phyloP scores from a whole-genome alignment of 306 rosid genomes.

The Cucurbita ficifolia region DNA sequence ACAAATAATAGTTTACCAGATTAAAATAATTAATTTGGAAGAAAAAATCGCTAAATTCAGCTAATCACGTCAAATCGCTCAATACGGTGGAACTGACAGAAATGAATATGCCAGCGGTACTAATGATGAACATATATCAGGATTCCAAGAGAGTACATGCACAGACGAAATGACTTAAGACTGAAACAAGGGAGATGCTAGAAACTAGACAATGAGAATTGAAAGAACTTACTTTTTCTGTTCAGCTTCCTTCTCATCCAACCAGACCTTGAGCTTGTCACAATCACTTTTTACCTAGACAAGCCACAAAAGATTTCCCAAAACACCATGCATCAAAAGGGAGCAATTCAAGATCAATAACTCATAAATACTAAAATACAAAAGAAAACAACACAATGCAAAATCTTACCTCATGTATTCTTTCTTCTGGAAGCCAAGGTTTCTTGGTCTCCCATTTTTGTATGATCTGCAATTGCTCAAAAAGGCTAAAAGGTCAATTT shows the following conservation, averaged over 20 bases:
- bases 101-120: not conserved
- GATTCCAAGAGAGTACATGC: conserved; percentile 1
- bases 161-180: not conserved
- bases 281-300: conserved; percentile 43
- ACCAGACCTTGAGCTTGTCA: conserved; percentile 62
- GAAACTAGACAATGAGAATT: not conserved
- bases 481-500: conserved; percentile 5
- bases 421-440: conserved; percentile 70
- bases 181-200: not conserved
- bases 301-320: conserved; percentile 7
- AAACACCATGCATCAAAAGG: not conserved
- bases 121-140: not conserved
- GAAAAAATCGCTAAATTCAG: not conserved
- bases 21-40: not conserved
- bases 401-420: conserved; percentile 51
- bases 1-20: not conserved
- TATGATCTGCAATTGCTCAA: conserved; percentile 37
- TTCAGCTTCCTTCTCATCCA: conserved; percentile 69
- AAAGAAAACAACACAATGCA: not conserved
- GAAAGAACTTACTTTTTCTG: conserved; percentile 55
- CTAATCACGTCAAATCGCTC: not conserved
- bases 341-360: not conserved
- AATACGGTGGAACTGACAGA: not conserved
- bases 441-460: conserved; percentile 60
- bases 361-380: not conserved